Evolutionary conservation across 306 rosid species (phyloP).

Genomic region (Castanopsis chinensis): DNA sequence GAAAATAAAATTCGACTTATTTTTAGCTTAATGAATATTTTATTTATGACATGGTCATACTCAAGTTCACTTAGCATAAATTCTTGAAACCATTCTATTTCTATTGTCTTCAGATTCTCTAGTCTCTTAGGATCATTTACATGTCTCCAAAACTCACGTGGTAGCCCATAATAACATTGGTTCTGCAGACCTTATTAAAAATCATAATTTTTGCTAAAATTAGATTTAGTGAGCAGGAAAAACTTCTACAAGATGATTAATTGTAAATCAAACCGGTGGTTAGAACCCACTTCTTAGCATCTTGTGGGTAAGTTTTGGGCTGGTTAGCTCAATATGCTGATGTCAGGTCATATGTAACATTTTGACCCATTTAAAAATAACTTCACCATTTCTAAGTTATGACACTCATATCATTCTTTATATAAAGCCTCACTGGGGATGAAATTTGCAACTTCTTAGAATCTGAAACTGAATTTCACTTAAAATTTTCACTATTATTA

Average conservation of each 20-base stretch:
- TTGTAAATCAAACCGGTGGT: neutral
- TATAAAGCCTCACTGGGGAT: neutral
- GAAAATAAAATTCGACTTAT: neutral
- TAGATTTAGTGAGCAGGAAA: neutral
- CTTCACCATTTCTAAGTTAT: neutral
- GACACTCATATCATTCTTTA: neutral
- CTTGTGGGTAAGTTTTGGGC: neutral
- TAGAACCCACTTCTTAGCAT: neutral
- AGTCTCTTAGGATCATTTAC: neutral
- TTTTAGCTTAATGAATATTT: constrained; percentile 1
- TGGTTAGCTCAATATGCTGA: neutral
- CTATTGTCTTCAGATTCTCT: neutral
- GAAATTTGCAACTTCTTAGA: neutral
- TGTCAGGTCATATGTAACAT: neutral
- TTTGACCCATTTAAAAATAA: neutral
- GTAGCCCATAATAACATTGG: neutral
- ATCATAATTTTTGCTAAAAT: neutral
- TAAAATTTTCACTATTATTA: neutral
- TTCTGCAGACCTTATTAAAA: neutral
- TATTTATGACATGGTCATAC: constrained; percentile 1
- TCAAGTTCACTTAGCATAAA: neutral
- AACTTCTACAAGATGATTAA: neutral
- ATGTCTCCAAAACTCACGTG: neutral
- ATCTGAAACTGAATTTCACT: neutral
- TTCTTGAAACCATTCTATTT: neutral